phyloP scores from a whole-genome alignment of 305 asterid species.

The Plantago coronopus region DNA sequence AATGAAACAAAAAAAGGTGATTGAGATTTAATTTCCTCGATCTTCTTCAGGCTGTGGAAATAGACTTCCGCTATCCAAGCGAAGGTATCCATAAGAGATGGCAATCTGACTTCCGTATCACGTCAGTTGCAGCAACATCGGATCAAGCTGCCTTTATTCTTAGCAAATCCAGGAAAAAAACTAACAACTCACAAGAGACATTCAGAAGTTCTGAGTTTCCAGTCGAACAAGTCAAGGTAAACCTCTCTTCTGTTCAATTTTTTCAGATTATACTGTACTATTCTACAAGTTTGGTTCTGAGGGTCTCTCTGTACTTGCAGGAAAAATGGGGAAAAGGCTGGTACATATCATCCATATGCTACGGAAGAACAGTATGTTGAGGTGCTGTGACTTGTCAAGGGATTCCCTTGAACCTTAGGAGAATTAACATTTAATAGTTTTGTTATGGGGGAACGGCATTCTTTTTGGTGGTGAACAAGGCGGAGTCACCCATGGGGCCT shows the following conservation, averaged over 20 bases:
- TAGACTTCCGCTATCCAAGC: conserved; percentile 71
- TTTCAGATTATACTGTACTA: neutral
- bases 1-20: neutral
- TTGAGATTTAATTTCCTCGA: conserved; percentile 18
- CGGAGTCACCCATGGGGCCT: conserved; percentile 20
- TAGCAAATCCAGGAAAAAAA: conserved; percentile 57
- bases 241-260: neutral
- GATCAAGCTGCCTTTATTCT: conserved; percentile 70
- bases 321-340: conserved; percentile 62
- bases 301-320: conserved; percentile 34
- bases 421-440: conserved; percentile 13
- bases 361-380: conserved; percentile 61
- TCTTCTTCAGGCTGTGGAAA: conserved; percentile 58
- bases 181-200: conserved; percentile 54
- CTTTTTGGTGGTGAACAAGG: conserved; percentile 15
- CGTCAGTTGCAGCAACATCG: conserved; percentile 63
- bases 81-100: conserved; percentile 72
- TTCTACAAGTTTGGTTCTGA: conserved; percentile 16
- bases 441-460: conserved; percentile 10
- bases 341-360: conserved; percentile 60
- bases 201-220: conserved; percentile 62
- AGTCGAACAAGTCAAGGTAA: conserved; percentile 59
- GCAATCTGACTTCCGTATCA: conserved; percentile 69
- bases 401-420: conserved; percentile 20
- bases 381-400: conserved; percentile 17